A percentile compares a stretch with the other conserved stretches of the same genome.
Conservation (phyloP, 2,329 filamentous ascomycete species). For the Fusarium transvaalense region DNA sequence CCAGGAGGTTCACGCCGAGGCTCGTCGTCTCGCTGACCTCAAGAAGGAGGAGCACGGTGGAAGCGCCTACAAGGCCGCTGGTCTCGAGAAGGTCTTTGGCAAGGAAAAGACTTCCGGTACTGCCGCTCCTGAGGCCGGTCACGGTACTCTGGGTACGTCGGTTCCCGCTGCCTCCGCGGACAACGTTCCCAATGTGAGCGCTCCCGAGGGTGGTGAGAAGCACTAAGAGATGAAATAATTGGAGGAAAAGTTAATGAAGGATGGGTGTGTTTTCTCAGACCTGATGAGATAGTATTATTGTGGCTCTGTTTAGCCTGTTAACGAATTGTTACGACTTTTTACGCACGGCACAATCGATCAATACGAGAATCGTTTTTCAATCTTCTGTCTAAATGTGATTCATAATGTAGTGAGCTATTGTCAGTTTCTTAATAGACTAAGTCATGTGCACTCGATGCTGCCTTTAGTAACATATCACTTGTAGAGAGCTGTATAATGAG, state of each 20-base stretch:
- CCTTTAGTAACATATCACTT: too few species aligned
- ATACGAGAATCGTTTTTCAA: constrained; percentile 24
- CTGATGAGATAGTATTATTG: constrained; percentile 13
- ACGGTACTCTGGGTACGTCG: constrained; percentile 35
- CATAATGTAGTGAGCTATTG: not conserved
- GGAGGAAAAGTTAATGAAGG: constrained; percentile 13
- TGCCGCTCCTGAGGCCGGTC: constrained; percentile 34
- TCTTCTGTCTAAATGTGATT: not conserved
- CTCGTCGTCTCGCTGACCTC: constrained; percentile 85
- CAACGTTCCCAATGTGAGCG: constrained; percentile 40
- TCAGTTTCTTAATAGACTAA: fast-evolving
- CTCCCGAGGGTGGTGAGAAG: constrained; percentile 45
- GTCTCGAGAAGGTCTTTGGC: constrained; percentile 69
- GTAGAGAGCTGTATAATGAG: not conserved
- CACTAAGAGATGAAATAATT: constrained; percentile 20
- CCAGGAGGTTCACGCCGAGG: constrained; percentile 92
- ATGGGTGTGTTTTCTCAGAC: constrained; percentile 7
- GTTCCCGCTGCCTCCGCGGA: constrained; percentile 39
- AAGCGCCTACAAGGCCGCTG: constrained; percentile 70
- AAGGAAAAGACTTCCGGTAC: constrained; percentile 58
- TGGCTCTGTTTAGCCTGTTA: constrained; percentile 24
- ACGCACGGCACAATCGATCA: constrained; percentile 38
- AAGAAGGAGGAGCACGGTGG: constrained; percentile 77
- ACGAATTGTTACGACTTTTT: constrained; percentile 44
- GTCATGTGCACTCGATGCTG: not conserved